A percentile compares a stretch with the other conserved stretches of the same genome.
phyloP scores from a whole-genome alignment of 2,329 filamentous ascomycete species.

The Allantophomopsis cytisporea region DNA sequence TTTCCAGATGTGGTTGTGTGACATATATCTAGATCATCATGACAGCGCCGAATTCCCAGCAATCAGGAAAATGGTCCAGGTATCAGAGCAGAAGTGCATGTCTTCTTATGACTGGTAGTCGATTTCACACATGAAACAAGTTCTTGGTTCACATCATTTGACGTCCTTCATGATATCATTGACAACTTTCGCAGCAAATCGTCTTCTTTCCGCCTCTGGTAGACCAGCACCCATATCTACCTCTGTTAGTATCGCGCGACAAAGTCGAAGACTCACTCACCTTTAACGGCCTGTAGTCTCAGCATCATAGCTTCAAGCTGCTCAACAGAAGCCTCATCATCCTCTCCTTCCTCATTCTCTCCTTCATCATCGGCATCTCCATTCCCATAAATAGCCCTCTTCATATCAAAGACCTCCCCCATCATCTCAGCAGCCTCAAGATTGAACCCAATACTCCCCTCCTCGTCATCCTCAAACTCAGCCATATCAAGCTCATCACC shows the following conservation, averaged over 20 bases:
- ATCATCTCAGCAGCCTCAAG: slow-evolving; percentile 21
- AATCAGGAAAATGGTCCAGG: too few relatives aligned
- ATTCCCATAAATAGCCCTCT: slow-evolving; percentile 18
- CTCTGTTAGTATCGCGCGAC: slow-evolving; percentile 3
- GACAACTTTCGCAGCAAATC: slow-evolving; percentile 46
- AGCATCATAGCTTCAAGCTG: slow-evolving; percentile 51
- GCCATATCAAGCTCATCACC: slow-evolving; percentile 11
- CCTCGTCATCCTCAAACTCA: slow-evolving; percentile 20
- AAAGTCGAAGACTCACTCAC: slow-evolving; percentile 7
- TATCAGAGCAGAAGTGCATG: too few relatives aligned
- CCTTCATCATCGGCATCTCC: slow-evolving; percentile 12
- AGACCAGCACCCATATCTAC: slow-evolving; percentile 44
- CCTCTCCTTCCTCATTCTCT: slow-evolving; percentile 13
- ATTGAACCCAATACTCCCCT: slow-evolving; percentile 14
- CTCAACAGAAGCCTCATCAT: slow-evolving; percentile 29
- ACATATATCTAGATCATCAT: too few relatives aligned
- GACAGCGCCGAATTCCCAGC: too few relatives aligned
- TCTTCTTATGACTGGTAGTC: too few relatives aligned
- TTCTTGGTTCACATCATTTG: too few relatives aligned
- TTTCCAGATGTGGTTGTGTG: too few relatives aligned
- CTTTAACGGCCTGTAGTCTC: slow-evolving; percentile 42
- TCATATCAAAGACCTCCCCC: slow-evolving; percentile 22
- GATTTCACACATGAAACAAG: too few relatives aligned
- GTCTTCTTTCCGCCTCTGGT: slow-evolving; percentile 44
- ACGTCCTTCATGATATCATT: slow-evolving; percentile 44